Evolutionary conservation across 2,329 filamentous ascomycete genomes (phyloP).

Genomic region (Huntiella bhutanensis): DNA sequence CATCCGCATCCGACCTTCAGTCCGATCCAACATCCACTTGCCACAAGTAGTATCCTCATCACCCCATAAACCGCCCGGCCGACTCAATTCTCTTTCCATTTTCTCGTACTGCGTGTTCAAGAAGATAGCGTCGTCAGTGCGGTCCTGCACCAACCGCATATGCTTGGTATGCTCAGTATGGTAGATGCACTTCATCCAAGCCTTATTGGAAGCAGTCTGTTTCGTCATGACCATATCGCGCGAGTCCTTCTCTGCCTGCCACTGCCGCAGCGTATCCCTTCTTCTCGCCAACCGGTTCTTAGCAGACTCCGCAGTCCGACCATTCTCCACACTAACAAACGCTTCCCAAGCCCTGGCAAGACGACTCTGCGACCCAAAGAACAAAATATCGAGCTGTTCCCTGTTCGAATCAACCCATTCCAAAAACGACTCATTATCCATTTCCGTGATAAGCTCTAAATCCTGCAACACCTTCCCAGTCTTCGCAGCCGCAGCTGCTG

Average conservation of each 20-base stretch:
- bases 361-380: conserved; percentile 41
- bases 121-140: conserved; percentile 74
- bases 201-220: conserved; percentile 72
- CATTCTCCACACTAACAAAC: conserved; percentile 69
- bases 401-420: conserved; percentile 74
- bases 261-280: conserved; percentile 63
- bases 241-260: conserved; percentile 50
- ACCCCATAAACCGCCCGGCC: conserved; percentile 43
- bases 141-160: conserved; percentile 74
- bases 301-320: conserved; percentile 56
- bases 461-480: conserved; percentile 26
- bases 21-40: conserved; percentile 89
- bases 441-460: conserved; percentile 66
- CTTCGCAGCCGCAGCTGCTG: not conserved
- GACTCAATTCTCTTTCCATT: conserved; percentile 58
- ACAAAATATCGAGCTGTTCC: conserved; percentile 58
- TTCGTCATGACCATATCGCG: conserved; percentile 54
- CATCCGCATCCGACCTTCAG: conserved; percentile 91
- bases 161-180: conserved; percentile 82
- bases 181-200: conserved; percentile 94
- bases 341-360: conserved; percentile 74
- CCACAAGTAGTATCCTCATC: conserved; percentile 29
- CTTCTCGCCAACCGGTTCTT: conserved; percentile 52
- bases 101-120: conserved; percentile 57
- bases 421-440: conserved; percentile 78